These are phyloP conservation scores for Komagataella phaffii DNA, from an alignment of 805 yeast genomes.

Conservation along the genomic window DNA sequence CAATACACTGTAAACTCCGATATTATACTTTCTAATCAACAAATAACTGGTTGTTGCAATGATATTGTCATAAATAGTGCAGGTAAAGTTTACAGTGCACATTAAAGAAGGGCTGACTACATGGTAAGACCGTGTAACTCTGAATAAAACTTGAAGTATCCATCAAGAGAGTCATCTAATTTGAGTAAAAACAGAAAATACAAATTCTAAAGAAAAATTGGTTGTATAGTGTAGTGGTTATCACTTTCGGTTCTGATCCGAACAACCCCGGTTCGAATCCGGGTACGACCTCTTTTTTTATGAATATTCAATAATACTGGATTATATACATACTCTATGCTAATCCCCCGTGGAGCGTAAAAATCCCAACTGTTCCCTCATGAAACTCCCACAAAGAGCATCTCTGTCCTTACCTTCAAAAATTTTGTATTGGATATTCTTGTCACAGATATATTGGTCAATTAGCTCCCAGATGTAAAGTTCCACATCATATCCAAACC, in stretches of 20 bases:
- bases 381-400: slow-evolving; percentile 16
- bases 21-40: no score
- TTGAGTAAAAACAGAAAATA: not conserved
- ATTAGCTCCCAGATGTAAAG: slow-evolving; percentile 18
- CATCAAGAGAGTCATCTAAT: not conserved
- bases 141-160: no score
- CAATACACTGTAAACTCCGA: no score
- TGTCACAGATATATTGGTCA: slow-evolving; percentile 19
- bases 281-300: slow-evolving; percentile 51
- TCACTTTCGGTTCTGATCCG: slow-evolving; percentile 76
- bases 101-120: no score
- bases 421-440: slow-evolving; percentile 8
- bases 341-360: slow-evolving; percentile 3
- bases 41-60: no score
- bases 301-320: not conserved
- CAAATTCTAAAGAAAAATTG: slow-evolving; percentile 3
- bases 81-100: no score
- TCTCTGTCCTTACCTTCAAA: slow-evolving; percentile 9
- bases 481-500: slow-evolving; percentile 20
- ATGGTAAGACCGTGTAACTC: no score
- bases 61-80: no score
- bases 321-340: not conserved
- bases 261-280: slow-evolving; percentile 78
- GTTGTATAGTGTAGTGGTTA: slow-evolving; percentile 66
- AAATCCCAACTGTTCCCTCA: slow-evolving; percentile 13